A percentile compares a stretch with the other conserved stretches of the same genome.
These are phyloP conservation scores for Pseudogymnoascus sp. DNA, from an alignment of 2,329 filamentous ascomycete species.

Conservation along the genomic window DNA sequence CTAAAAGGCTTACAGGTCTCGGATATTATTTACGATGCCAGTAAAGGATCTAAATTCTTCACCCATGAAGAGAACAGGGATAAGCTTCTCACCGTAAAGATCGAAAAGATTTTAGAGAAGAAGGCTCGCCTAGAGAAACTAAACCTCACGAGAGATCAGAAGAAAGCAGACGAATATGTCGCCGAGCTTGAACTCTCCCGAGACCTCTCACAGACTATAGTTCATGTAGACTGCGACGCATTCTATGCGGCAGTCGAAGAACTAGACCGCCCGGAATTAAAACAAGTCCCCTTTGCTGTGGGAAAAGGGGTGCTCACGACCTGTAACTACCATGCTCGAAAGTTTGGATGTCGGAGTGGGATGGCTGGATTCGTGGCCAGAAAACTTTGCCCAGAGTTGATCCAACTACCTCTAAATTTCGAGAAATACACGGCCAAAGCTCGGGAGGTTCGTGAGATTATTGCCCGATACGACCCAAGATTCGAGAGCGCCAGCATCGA, in stretches of 20 bases:
- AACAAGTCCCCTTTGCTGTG: constrained; percentile 82
- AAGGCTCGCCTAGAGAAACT: constrained; percentile 69
- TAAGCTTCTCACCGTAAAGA: constrained; percentile 76
- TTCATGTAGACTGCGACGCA: constrained; percentile 94
- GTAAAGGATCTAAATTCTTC: constrained; percentile 95
- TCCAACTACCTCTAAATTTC: constrained; percentile 79
- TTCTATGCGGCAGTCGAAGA: constrained; percentile 95
- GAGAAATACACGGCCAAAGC: constrained; percentile 89
- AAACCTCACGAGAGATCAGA: constrained; percentile 65
- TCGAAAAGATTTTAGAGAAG: constrained; percentile 67
- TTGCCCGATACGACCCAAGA: constrained; percentile 79
- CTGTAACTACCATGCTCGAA: constrained; percentile 81
- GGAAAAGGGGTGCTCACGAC: constrained; percentile 61
- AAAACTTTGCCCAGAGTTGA: constrained; percentile 81
- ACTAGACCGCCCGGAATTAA: constrained; percentile 74
- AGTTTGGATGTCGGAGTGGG: constrained; percentile 83
- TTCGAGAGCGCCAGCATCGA: constrained; percentile 95
- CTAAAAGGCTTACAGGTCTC: constrained; percentile 54
- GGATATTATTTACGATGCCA: constrained; percentile 94
- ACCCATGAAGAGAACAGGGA: constrained; percentile 81
- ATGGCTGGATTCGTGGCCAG: constrained; percentile 96
- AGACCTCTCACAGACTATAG: constrained; percentile 75
- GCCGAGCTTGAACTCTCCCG: constrained; percentile 69
- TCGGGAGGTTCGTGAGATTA: constrained; percentile 71
- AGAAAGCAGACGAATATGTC: constrained; percentile 74